Evolutionary conservation across 2,329 filamentous ascomycete species (phyloP).

Genomic region (Colletotrichum sp.): DNA sequence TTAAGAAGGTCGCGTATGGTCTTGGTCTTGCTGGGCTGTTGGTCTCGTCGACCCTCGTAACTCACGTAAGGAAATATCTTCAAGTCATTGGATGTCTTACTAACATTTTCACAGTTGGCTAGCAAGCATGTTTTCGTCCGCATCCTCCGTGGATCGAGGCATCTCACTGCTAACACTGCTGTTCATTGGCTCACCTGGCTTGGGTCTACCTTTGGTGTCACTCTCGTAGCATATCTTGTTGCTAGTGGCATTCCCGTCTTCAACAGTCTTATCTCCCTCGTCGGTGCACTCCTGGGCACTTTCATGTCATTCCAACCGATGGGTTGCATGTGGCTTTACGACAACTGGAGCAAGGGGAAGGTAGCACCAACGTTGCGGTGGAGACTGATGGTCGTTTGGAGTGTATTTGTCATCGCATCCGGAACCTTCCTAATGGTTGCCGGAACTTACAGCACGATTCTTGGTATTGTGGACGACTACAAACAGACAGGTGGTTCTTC

Average conservation of each 20-base stretch:
- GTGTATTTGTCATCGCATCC: conserved; percentile 24
- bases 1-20: conserved; percentile 51
- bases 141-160: conserved; percentile 30
- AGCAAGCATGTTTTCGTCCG: conserved; percentile 35
- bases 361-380: background rate
- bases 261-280: conserved; percentile 29
- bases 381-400: conserved; percentile 21
- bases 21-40: conserved; percentile 34
- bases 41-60: conserved; percentile 28
- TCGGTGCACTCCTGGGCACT: conserved; percentile 33
- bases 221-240: conserved; percentile 26
- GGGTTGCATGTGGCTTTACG: conserved; percentile 32
- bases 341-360: conserved; percentile 27
- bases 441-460: conserved; percentile 17
- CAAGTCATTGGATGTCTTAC: background rate
- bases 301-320: conserved; percentile 34
- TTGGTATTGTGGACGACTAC: conserved; percentile 12
- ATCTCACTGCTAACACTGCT: conserved; percentile 29
- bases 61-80: conserved; percentile 25
- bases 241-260: conserved; percentile 29
- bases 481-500: background rate
- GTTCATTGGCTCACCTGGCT: conserved; percentile 35
- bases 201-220: conserved; percentile 24
- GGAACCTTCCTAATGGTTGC: conserved; percentile 6
- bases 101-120: conserved; percentile 2